Evolutionary conservation across 1,284 basidiomycete genomes (phyloP).

Genomic region (Boletus smithii): DNA sequence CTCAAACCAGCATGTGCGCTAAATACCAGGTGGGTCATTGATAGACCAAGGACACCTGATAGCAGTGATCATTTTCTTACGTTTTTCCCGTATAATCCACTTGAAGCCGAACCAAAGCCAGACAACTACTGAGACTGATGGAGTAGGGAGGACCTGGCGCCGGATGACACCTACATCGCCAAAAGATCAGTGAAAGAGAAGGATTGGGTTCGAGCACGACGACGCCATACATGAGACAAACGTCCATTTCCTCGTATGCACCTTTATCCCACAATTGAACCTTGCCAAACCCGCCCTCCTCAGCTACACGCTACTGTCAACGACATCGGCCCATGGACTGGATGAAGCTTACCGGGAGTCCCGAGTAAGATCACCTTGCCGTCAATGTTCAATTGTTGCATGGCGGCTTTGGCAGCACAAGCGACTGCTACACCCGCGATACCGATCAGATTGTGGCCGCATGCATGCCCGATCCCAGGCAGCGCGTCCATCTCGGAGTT

Average conservation of each 20-base stretch:
- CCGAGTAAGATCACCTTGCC: conserved; percentile 74
- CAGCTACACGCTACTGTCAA: conserved; percentile 42
- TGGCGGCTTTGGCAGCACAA: conserved; percentile 54
- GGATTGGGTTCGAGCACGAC: background rate
- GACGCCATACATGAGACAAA: conserved; percentile 57
- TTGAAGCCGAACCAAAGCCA: conserved; percentile 49
- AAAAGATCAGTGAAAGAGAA: background rate
- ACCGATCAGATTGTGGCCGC: conserved; percentile 80
- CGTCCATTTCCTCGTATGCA: conserved; percentile 66
- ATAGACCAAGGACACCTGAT: background rate
- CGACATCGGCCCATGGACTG: background rate
- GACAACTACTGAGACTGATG: conserved; percentile 48
- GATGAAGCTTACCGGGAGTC: conserved; percentile 54
- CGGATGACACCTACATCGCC: conserved; percentile 52
- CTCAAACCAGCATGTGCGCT: conserved; percentile 69
- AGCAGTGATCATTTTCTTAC: conserved; percentile 37
- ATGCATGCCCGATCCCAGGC: conserved; percentile 68
- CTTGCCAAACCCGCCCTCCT: conserved; percentile 75
- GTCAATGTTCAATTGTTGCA: conserved; percentile 55
- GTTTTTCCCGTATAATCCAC: conserved; percentile 60
- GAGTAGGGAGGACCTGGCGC: conserved; percentile 56
- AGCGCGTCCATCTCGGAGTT: conserved; percentile 76
- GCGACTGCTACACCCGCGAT: conserved; percentile 70
- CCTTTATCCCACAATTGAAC: conserved; percentile 58
- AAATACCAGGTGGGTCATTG: background rate